Evolutionary conservation across 495 filamentous ascomycete species (phyloP).

Genomic region (Lasiosphaeria miniovina): DNA sequence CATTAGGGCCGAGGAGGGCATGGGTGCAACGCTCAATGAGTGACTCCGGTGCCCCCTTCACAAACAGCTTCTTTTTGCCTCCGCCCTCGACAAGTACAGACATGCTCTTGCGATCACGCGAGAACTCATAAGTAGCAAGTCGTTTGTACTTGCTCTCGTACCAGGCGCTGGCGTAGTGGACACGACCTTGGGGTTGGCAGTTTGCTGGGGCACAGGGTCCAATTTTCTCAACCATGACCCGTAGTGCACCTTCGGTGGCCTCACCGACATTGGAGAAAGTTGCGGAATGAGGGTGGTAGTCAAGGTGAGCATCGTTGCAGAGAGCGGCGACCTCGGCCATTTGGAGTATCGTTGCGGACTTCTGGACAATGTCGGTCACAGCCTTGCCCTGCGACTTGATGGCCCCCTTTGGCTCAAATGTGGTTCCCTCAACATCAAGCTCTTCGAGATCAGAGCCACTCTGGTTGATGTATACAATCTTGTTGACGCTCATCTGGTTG

Average conservation of each 20-base stretch:
- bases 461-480: constrained; percentile 76
- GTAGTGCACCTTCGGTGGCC: constrained; percentile 90
- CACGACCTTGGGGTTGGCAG: constrained; percentile 48
- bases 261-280: constrained; percentile 86
- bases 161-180: constrained; percentile 78
- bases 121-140: constrained; percentile 93
- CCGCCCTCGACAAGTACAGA: constrained; percentile 80
- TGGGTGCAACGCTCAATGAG: constrained; percentile 88
- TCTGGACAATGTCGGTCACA: constrained; percentile 64
- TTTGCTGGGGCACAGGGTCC: constrained; percentile 53
- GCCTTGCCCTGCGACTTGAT: constrained; percentile 65
- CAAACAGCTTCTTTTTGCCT: constrained; percentile 73
- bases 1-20: constrained; percentile 69
- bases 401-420: constrained; percentile 79
- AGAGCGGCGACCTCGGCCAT: constrained; percentile 84
- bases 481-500: constrained; percentile 99
- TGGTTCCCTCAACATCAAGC: constrained; percentile 88
- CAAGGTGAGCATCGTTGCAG: constrained; percentile 85
- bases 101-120: constrained; percentile 98
- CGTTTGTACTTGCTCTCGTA: constrained; percentile 74
- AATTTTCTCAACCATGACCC: constrained; percentile 91
- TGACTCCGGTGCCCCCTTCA: constrained; percentile 95
- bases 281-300: constrained; percentile 70
- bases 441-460: constrained; percentile 77
- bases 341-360: constrained; percentile 75